Evolutionary conservation across 1,284 basidiomycete species (phyloP).

Genomic region (Trametes pubescens): DNA sequence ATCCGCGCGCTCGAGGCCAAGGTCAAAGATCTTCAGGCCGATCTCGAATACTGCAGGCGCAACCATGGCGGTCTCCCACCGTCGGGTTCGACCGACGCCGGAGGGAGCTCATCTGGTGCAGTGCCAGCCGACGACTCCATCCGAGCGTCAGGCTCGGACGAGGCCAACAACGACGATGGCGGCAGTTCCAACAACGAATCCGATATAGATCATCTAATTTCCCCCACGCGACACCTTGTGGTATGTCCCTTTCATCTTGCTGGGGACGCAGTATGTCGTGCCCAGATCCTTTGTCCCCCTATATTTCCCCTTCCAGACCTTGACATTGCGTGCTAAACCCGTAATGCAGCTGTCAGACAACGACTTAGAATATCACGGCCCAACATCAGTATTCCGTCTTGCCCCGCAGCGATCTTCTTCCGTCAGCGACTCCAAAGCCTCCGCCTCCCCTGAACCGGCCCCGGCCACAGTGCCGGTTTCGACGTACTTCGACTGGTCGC

Average conservation of each 20-base stretch:
- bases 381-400: constrained; percentile 48
- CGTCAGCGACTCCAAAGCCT: constrained; percentile 28
- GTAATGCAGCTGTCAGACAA: constrained; percentile 41
- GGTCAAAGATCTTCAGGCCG: constrained; percentile 54
- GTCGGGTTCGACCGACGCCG: constrained; percentile 15
- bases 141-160: constrained; percentile 23
- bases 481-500: constrained; percentile 63
- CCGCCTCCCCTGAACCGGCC: constrained; percentile 25
- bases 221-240: constrained; percentile 45
- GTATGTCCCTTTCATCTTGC: constrained; percentile 33
- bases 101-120: constrained; percentile 4
- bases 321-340: constrained; percentile 1
- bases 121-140: not conserved
- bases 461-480: constrained; percentile 23
- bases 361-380: constrained; percentile 46
- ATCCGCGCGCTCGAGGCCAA: constrained; percentile 54
- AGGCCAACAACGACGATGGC: constrained; percentile 28
- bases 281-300: not conserved
- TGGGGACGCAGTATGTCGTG: not conserved
- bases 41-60: constrained; percentile 50
- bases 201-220: constrained; percentile 44
- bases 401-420: constrained; percentile 39
- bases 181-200: constrained; percentile 40
- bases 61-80: constrained; percentile 43
- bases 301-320: not conserved